Conservation (phyloP, 805 yeast species). For the Ogataea degrootiae region DNA sequence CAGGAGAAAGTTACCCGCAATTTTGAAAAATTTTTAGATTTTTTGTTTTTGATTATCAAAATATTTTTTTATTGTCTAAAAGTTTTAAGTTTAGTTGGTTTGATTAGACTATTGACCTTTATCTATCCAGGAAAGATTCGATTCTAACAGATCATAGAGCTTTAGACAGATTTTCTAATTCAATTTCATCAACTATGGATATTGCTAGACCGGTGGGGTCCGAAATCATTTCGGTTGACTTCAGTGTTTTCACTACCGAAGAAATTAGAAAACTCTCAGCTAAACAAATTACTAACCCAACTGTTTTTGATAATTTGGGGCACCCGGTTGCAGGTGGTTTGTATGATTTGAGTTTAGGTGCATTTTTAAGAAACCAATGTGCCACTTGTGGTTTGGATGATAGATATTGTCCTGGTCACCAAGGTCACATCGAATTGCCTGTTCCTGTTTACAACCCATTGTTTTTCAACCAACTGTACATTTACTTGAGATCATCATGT, state of each 20-base stretch:
- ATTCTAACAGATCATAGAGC: background rate
- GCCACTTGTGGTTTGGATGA: constrained; percentile 96
- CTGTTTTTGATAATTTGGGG: constrained; percentile 92
- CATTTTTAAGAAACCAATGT: constrained; percentile 83
- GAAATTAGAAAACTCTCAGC: constrained; percentile 88
- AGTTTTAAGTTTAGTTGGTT: no score
- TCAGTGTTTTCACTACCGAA: constrained; percentile 73
- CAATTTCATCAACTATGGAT: constrained; percentile 56
- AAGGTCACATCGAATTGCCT: constrained; percentile 96
- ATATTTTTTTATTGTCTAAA: no score
- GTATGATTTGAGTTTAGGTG: constrained; percentile 93
- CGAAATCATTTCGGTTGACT: constrained; percentile 87
- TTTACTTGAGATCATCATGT: constrained; percentile 79
- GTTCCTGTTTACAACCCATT: constrained; percentile 93
- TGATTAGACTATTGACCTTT: background rate
- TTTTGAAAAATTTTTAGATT: no score
- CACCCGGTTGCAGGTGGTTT: constrained; percentile 94
- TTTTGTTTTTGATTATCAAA: no score
- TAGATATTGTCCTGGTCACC: constrained; percentile 94
- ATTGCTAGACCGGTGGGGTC: constrained; percentile 96
- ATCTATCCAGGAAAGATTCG: background rate
- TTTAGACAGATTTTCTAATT: background rate
- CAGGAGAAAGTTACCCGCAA: no score
- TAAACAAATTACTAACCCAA: constrained; percentile 91
- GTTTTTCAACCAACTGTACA: constrained; percentile 87